phyloP scores from a whole-genome alignment of 2,329 filamentous ascomycete species.

The Tolypocladium pustulatum region DNA sequence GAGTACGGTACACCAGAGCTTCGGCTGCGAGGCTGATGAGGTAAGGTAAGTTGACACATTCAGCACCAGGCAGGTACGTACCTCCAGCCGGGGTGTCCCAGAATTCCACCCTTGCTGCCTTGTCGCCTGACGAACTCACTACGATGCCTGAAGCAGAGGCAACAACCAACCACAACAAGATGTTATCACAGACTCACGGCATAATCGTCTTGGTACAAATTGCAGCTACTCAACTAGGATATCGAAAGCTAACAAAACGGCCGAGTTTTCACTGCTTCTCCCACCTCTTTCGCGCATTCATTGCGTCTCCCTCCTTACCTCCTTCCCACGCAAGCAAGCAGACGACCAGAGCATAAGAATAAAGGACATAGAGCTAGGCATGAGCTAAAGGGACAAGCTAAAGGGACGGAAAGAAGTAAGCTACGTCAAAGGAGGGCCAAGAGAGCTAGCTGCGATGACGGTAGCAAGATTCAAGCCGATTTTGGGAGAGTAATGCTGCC shows the following conservation, averaged over 20 bases:
- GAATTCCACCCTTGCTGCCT: background rate
- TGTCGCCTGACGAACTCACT: background rate
- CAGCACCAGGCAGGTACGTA: background rate
- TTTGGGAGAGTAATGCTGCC: background rate
- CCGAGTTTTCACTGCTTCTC: background rate
- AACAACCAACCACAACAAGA: too few species aligned
- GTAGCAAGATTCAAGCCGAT: background rate
- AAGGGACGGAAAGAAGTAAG: background rate
- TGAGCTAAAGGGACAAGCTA: background rate
- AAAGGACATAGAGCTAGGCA: background rate
- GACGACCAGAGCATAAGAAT: background rate
- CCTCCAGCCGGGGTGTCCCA: background rate
- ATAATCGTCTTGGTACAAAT: too few species aligned
- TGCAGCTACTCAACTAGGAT: conserved; percentile 1
- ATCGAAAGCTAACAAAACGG: background rate
- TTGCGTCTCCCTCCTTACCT: background rate
- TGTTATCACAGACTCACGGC: background rate
- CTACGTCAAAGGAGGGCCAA: background rate
- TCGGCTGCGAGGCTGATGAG: background rate
- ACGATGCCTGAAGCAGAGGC: too few species aligned
- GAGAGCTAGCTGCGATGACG: background rate
- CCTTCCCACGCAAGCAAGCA: background rate
- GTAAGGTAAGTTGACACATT: too few species aligned
- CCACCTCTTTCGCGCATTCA: background rate
- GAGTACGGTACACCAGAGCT: background rate